Conservation (phyloP, 768 basidiomycete genomes). For the Kondoa malvinella region DNA sequence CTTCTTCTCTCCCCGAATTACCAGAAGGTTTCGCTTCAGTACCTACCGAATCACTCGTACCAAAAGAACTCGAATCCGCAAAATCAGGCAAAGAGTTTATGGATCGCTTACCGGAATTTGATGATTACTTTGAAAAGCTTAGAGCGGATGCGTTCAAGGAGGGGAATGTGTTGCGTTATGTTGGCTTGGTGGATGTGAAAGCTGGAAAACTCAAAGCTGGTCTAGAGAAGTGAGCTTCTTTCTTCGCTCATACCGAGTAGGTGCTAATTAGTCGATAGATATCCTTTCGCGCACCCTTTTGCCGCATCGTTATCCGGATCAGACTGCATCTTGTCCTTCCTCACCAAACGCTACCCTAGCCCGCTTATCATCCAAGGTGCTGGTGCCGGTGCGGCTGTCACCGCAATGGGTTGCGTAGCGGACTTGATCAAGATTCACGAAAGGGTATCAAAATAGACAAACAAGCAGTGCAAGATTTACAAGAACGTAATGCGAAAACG, state of each 20-base stretch:
- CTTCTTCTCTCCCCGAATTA: constrained; percentile 36
- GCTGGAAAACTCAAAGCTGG: constrained; percentile 60
- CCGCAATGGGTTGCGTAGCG: constrained; percentile 90
- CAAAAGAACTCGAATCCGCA: constrained; percentile 49
- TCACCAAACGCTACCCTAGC: constrained; percentile 74
- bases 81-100: constrained; percentile 69
- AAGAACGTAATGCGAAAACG: not conserved
- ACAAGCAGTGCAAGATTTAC: not conserved
- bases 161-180: constrained; percentile 76
- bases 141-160: constrained; percentile 60
- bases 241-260: not conserved
- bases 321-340: constrained; percentile 97
- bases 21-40: constrained; percentile 68
- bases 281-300: constrained; percentile 75
- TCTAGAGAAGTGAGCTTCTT: constrained; percentile 56
- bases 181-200: constrained; percentile 76
- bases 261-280: constrained; percentile 38
- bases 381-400: constrained; percentile 93
- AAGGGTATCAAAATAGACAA: constrained; percentile 14
- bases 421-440: constrained; percentile 49
- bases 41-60: constrained; percentile 68
- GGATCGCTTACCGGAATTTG: constrained; percentile 58
- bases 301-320: constrained; percentile 89
- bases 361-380: constrained; percentile 90
- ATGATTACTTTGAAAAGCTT: constrained; percentile 56